phyloP scores from a whole-genome alignment of 306 rosid species.

The Sechiopsis laciniata region DNA sequence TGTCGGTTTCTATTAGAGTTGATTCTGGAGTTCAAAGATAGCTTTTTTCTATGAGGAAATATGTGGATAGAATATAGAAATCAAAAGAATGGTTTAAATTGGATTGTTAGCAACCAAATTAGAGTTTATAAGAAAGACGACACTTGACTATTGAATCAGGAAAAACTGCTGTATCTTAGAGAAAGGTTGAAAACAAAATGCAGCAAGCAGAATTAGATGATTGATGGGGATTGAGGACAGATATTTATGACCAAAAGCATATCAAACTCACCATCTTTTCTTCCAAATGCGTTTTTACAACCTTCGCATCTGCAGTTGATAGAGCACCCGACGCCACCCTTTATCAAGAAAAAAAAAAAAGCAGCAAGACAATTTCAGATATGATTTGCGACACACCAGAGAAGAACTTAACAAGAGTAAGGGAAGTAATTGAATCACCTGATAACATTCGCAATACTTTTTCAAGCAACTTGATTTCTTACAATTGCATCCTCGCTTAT shows the following conservation, averaged over 20 bases:
- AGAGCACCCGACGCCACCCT: conserved; percentile 92
- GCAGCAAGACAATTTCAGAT: conserved; percentile 14
- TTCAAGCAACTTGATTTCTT: conserved; percentile 78
- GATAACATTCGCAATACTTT: conserved; percentile 84
- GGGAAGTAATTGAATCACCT: conserved; percentile 39
- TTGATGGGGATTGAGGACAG: background rate
- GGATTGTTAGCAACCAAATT: background rate
- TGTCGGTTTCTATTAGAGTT: conserved; percentile 38
- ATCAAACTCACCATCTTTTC: conserved; percentile 68
- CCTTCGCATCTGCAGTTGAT: conserved; percentile 76
- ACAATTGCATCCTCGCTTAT: conserved; percentile 89
- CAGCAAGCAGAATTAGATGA: background rate
- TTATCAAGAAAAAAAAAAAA: conserved; percentile 25
- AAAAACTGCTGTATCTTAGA: background rate
- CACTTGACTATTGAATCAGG: background rate
- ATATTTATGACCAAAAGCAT: background rate
- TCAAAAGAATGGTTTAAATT: background rate
- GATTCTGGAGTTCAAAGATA: conserved; percentile 40
- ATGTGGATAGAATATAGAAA: background rate
- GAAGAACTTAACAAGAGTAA: conserved; percentile 5
- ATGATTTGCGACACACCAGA: background rate
- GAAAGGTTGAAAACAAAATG: background rate
- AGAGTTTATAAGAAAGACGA: background rate
- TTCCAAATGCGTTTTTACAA: conserved; percentile 74
- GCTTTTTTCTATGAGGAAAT: background rate